Conservation (phyloP, 2,329 filamentous ascomycete genomes). For the Neonectria magnoliae region DNA sequence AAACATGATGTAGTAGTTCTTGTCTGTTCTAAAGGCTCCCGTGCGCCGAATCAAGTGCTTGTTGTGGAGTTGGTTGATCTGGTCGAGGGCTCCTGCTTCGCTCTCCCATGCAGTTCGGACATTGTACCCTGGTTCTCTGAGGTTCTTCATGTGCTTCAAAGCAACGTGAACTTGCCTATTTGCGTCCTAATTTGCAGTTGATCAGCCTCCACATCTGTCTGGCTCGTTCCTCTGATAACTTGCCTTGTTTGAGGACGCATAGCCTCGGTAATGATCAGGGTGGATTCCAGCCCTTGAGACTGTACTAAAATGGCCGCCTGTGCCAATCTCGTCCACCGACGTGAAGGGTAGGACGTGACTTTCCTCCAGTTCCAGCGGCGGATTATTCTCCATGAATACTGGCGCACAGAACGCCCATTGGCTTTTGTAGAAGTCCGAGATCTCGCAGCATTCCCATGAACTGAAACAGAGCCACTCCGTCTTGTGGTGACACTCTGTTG, state of each 20-base stretch:
- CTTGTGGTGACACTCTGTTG: neutral
- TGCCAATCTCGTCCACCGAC: neutral
- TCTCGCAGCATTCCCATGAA: constrained; percentile 8
- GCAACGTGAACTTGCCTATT: neutral
- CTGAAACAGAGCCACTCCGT: no score
- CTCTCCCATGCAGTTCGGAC: neutral
- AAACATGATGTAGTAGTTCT: constrained; percentile 23
- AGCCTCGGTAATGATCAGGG: constrained; percentile 13
- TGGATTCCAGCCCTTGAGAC: no score
- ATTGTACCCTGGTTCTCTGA: constrained; percentile 9
- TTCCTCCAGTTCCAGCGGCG: no score
- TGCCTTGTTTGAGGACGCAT: constrained; percentile 17
- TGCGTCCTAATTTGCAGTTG: neutral
- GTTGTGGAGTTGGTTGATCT: constrained; percentile 15
- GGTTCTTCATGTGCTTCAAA: constrained; percentile 24
- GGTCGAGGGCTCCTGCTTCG: constrained; percentile 16
- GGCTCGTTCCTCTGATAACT: no score
- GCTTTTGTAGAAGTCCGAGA: neutral
- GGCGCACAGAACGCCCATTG: constrained; percentile 17
- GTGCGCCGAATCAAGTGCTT: constrained; percentile 23
- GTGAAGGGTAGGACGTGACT: constrained; percentile 17
- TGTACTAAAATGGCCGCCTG: constrained; percentile 24
- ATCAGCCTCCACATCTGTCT: no score
- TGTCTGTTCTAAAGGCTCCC: constrained; percentile 11
- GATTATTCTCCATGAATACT: neutral